Conservation (phyloP, 2,329 filamentous ascomycete genomes). For the Harringtonia lauricola region DNA sequence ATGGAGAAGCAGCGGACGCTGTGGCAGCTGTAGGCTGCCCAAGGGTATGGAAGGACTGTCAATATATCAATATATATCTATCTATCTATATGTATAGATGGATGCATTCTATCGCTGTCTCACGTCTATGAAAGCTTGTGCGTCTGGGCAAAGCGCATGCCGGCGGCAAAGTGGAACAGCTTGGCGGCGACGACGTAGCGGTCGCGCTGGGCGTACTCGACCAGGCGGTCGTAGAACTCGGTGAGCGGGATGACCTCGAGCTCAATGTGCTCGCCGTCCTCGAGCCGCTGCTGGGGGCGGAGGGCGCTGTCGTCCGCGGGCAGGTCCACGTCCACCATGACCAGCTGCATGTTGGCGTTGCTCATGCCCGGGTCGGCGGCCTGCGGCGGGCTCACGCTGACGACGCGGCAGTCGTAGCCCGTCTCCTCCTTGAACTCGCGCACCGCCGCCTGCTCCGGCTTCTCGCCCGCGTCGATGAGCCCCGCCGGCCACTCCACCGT, state of each 20-base stretch:
- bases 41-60: too few species aligned
- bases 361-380: slow-evolving; percentile 48
- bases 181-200: slow-evolving; percentile 44
- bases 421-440: slow-evolving; percentile 45
- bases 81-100: too few species aligned
- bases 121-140: slow-evolving; percentile 16
- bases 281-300: slow-evolving; percentile 44
- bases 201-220: slow-evolving; percentile 31
- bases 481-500: slow-evolving; percentile 45
- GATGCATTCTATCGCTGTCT: neutral
- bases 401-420: slow-evolving; percentile 39
- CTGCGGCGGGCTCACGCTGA: slow-evolving; percentile 39
- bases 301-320: slow-evolving; percentile 32
- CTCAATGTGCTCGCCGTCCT: slow-evolving; percentile 52
- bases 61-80: too few species aligned
- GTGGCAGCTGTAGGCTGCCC: slow-evolving; percentile 63
- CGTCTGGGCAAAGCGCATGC: slow-evolving; percentile 36
- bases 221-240: slow-evolving; percentile 43
- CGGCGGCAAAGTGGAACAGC: slow-evolving; percentile 49
- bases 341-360: slow-evolving; percentile 50
- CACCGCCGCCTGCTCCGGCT: slow-evolving; percentile 37
- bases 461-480: slow-evolving; percentile 39
- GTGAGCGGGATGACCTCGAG: slow-evolving; percentile 45
- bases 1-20: slow-evolving; percentile 92
- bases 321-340: slow-evolving; percentile 46